Conservation (phyloP, 2,329 filamentous ascomycete species). For the Domatiomyces catenatus region DNA sequence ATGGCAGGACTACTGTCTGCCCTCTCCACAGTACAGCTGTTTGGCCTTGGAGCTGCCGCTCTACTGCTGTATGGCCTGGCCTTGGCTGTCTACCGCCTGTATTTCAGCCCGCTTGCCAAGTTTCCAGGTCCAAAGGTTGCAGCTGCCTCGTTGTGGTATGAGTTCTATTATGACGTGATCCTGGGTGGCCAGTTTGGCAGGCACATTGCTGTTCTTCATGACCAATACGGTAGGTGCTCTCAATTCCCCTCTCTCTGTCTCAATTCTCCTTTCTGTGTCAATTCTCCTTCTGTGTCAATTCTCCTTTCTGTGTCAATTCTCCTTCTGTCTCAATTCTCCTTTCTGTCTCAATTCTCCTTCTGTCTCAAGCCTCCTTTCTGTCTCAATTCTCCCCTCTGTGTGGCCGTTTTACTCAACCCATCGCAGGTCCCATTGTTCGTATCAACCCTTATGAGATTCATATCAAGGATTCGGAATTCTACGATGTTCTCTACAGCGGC, state of each 20-base stretch:
- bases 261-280: too few relatives aligned
- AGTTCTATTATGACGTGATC: conserved; percentile 24
- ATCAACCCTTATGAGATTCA: conserved; percentile 23
- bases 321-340: not conserved
- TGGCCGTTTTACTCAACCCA: not conserved
- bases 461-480: conserved; percentile 23
- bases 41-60: not conserved
- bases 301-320: not conserved
- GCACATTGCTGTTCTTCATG: conserved; percentile 23
- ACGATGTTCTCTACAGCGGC: conserved; percentile 21
- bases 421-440: conserved; percentile 21
- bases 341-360: not conserved
- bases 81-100: conserved; percentile 12
- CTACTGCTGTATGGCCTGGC: conserved; percentile 2
- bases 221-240: conserved; percentile 19
- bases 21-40: not conserved
- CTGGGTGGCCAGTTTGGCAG: conserved; percentile 20
- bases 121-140: conserved; percentile 22
- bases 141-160: conserved; percentile 19
- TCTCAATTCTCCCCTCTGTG: not conserved
- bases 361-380: not conserved
- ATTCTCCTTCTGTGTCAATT: not conserved
- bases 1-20: not conserved
- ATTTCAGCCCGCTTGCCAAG: conserved; percentile 11
- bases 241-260: not conserved